phyloP scores from a whole-genome alignment of 306 rosid genomes.

The Acacia confusa region DNA sequence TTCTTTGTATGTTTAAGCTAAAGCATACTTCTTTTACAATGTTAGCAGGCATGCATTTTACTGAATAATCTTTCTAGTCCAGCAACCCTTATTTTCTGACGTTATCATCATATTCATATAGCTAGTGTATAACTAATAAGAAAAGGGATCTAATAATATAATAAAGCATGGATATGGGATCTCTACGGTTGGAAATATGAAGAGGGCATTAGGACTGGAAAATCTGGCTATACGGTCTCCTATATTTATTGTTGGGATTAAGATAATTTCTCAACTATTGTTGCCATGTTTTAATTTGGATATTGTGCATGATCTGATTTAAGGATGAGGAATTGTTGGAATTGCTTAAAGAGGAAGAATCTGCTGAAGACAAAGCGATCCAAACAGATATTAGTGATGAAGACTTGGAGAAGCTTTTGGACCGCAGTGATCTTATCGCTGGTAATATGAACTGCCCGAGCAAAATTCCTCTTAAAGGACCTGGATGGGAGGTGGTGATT shows the following conservation, averaged over 20 bases:
- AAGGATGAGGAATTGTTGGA: constrained; percentile 73
- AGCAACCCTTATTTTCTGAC: neutral
- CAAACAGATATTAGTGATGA: constrained; percentile 70
- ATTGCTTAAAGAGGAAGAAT: constrained; percentile 72
- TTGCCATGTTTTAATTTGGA: constrained; percentile 17
- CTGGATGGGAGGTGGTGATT: constrained; percentile 98
- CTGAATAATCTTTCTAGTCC: neutral
- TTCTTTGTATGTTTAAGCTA: neutral
- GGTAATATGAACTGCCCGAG: constrained; percentile 22
- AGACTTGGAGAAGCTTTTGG: constrained; percentile 72
- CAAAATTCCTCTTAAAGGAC: constrained; percentile 64
- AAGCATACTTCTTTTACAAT: neutral
- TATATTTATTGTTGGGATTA: neutral
- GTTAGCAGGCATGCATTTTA: neutral
- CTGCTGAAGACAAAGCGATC: constrained; percentile 78
- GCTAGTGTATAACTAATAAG: neutral
- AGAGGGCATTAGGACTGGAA: neutral
- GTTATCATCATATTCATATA: neutral
- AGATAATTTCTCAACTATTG: neutral
- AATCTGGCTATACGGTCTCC: neutral
- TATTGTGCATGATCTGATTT: constrained; percentile 20
- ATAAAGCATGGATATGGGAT: neutral
- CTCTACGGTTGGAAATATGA: neutral
- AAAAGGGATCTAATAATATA: neutral
- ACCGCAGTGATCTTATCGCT: constrained; percentile 73